Conservation (phyloP, 2,329 filamentous ascomycete species). For the Sclerotinia nivalis region DNA sequence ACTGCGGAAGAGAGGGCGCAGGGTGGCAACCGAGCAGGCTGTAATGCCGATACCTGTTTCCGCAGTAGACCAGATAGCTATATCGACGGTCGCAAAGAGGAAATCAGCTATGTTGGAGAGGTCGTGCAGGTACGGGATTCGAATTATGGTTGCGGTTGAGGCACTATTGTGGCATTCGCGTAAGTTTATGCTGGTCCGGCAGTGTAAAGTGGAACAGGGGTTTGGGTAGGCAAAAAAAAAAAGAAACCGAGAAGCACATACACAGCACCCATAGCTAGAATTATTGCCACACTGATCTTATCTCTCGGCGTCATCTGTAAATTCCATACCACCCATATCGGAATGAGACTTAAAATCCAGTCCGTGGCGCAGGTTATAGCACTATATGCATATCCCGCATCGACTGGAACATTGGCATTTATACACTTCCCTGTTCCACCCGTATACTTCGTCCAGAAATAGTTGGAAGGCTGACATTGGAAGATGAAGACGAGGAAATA, state of each 20-base stretch:
- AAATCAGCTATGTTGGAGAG: slow-evolving; percentile 43
- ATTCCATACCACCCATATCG: slow-evolving; percentile 46
- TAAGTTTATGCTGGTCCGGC: not conserved
- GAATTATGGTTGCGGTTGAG: slow-evolving; percentile 46
- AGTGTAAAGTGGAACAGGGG: no score
- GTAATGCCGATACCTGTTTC: slow-evolving; percentile 46
- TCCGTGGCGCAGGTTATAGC: slow-evolving; percentile 45
- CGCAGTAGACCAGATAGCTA: slow-evolving; percentile 48
- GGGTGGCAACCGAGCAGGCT: slow-evolving; percentile 45
- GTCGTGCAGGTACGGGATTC: slow-evolving; percentile 46
- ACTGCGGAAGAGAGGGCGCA: slow-evolving; percentile 42
- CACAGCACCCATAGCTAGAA: slow-evolving; percentile 43
- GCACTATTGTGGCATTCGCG: slow-evolving; percentile 33
- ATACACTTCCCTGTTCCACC: slow-evolving; percentile 42
- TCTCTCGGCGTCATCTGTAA: slow-evolving; percentile 45
- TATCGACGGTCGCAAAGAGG: slow-evolving; percentile 45
- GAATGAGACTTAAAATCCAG: slow-evolving; percentile 46
- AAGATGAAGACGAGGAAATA: slow-evolving; percentile 45
- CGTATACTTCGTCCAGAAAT: slow-evolving; percentile 45
- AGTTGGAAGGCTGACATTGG: slow-evolving; percentile 44
- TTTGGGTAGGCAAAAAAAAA: not conserved
- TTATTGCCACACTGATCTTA: slow-evolving; percentile 42
- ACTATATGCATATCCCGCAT: slow-evolving; percentile 45
- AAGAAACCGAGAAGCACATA: slow-evolving; percentile 33
- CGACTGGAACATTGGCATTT: slow-evolving; percentile 37